Conservation (phyloP, 768 basidiomycete species). For the Naganishia onofrii region DNA sequence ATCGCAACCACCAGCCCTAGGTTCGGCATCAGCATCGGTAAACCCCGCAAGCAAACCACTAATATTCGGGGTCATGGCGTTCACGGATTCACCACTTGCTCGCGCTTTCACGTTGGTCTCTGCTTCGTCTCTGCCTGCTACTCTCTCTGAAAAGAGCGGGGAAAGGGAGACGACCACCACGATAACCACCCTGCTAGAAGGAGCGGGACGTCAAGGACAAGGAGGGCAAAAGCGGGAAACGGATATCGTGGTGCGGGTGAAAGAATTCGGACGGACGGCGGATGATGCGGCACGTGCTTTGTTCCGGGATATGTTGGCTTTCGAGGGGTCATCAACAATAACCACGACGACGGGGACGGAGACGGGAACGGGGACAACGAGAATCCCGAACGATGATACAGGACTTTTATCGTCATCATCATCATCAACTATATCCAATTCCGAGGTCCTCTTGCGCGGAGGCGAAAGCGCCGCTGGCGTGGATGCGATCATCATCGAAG, state of each 20-base stretch:
- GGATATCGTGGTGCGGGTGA: not conserved
- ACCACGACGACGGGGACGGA: not conserved
- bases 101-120: conserved; percentile 14
- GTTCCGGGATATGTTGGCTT: conserved; percentile 78
- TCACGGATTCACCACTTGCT: conserved; percentile 38
- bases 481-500: conserved; percentile 80
- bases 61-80: conserved; percentile 40
- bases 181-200: not conserved
- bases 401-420: no score
- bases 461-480: conserved; percentile 57
- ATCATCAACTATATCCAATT: not conserved
- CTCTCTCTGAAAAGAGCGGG: no score
- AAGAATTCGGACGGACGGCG: conserved; percentile 51
- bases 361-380: not conserved
- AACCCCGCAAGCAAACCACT: not conserved
- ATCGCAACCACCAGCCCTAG: no score
- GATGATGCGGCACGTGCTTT: conserved; percentile 72
- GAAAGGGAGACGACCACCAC: no score
- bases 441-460: not conserved
- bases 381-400: no score
- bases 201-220: not conserved
- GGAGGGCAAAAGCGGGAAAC: no score
- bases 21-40: no score
- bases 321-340: conserved; percentile 62
- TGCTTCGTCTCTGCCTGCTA: not conserved